These are phyloP conservation scores for Yarrowia alimentaria DNA, from an alignment of 805 yeast genomes.

Conservation along the genomic window DNA sequence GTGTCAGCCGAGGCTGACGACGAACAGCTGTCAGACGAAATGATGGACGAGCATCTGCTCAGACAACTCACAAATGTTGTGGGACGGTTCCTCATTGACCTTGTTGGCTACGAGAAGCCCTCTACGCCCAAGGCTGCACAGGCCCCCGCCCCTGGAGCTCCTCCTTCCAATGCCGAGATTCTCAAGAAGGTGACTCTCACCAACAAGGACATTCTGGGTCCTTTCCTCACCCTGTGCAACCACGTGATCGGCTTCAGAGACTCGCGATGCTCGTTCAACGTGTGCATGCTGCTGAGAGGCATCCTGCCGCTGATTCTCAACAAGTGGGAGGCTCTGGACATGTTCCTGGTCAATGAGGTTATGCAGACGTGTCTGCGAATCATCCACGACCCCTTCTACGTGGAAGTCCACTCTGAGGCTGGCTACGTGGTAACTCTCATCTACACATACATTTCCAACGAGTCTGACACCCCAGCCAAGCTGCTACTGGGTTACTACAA, in stretches of 20 bases:
- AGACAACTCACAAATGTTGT: conserved; percentile 92
- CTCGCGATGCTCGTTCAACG: conserved; percentile 88
- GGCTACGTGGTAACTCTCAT: conserved; percentile 82
- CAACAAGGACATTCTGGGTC: conserved; percentile 67
- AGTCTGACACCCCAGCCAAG: conserved; percentile 51
- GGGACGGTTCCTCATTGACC: conserved; percentile 79
- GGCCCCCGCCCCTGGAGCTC: conserved; percentile 41
- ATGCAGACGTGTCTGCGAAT: conserved; percentile 68
- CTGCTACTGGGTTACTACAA: conserved; percentile 42
- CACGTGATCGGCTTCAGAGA: conserved; percentile 82
- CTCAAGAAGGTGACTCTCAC: conserved; percentile 65
- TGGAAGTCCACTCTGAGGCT: conserved; percentile 87
- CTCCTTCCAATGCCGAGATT: conserved; percentile 36
- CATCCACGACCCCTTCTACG: conserved; percentile 69
- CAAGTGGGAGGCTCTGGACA: conserved; percentile 73
- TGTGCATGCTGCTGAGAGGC: conserved; percentile 74
- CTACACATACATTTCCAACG: conserved; percentile 42
- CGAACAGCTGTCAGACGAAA: conserved; percentile 88
- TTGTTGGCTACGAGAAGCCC: conserved; percentile 62
- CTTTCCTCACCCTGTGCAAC: conserved; percentile 69
- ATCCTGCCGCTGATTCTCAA: conserved; percentile 66
- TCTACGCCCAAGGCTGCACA: conserved; percentile 12
- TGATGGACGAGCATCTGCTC: conserved; percentile 94
- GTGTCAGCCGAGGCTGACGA: conserved; percentile 47
- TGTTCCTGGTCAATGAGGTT: conserved; percentile 60